phyloP scores from a whole-genome alignment of 306 rosid genomes.

The Acacia melanoxylon region DNA sequence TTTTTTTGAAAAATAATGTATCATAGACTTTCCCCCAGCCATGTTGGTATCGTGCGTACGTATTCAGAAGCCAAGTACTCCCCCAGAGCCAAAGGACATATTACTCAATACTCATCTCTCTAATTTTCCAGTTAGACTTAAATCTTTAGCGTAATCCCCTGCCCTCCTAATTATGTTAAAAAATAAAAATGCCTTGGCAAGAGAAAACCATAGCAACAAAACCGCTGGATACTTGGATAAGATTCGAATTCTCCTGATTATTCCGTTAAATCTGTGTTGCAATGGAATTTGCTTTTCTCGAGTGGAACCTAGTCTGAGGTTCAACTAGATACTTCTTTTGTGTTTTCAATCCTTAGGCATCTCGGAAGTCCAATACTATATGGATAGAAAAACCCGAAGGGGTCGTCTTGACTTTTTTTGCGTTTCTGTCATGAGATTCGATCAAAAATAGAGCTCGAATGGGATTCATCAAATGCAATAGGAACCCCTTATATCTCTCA shows the following conservation, averaged over 20 bases:
- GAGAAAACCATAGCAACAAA: neutral
- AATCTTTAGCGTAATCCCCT: neutral
- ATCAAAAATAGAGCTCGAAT: neutral
- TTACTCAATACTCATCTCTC: neutral
- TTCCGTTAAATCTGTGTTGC: neutral
- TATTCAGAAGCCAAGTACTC: constrained; percentile 1
- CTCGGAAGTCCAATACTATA: neutral
- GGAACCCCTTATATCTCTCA: neutral
- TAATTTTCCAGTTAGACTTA: neutral
- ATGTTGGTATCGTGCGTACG: neutral
- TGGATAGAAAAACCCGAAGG: neutral
- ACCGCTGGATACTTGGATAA: neutral
- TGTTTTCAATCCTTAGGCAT: neutral
- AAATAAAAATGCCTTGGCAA: neutral
- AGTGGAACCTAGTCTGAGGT: neutral
- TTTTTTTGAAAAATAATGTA: neutral
- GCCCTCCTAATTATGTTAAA: neutral
- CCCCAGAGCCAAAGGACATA: neutral
- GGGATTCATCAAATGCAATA: neutral
- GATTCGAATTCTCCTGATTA: neutral
- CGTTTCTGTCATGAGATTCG: neutral
- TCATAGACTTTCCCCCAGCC: neutral
- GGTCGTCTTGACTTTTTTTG: neutral
- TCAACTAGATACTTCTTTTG: neutral
- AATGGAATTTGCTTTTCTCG: neutral